Conservation (phyloP, 768 basidiomycete species). For the Steccherinum ochraceum region DNA sequence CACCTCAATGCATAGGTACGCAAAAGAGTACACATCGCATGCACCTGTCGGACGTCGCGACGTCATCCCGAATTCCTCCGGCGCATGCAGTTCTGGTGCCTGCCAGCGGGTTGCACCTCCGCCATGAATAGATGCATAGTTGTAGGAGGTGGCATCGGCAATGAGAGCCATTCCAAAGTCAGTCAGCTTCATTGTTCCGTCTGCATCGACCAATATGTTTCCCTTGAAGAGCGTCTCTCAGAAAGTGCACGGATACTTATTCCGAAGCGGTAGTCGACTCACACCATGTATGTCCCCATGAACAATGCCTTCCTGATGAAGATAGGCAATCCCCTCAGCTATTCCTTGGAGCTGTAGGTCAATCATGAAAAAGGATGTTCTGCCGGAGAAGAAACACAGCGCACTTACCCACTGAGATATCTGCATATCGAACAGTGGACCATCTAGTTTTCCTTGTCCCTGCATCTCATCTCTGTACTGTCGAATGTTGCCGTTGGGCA, state of each 20-base stretch:
- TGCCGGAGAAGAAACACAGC: neutral
- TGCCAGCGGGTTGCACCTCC: constrained; percentile 1
- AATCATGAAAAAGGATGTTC: neutral
- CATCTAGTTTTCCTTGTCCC: neutral
- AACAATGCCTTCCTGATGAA: constrained; percentile 2
- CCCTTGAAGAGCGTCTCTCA: neutral
- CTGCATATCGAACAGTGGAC: neutral
- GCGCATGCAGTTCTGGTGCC: constrained; percentile 3
- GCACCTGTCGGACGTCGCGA: neutral
- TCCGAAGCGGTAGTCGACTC: neutral
- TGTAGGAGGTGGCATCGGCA: neutral
- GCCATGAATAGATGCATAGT: neutral
- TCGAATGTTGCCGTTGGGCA: neutral
- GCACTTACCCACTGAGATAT: neutral
- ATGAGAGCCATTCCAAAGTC: constrained; percentile 4
- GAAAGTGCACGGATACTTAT: neutral
- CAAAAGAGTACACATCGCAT: constrained; percentile 4
- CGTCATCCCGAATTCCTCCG: constrained; percentile 1
- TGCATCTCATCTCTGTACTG: neutral
- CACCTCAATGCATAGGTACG: constrained; percentile 4
- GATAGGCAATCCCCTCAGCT: constrained; percentile 2
- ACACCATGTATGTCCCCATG: constrained; percentile 5
- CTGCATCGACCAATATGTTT: constrained; percentile 1
- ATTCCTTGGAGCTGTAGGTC: constrained; percentile 1
- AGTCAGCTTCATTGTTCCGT: neutral